These are phyloP conservation scores for Leishmania lainsoni DNA, from an alignment of 208 protist species.

Conservation along the genomic window DNA sequence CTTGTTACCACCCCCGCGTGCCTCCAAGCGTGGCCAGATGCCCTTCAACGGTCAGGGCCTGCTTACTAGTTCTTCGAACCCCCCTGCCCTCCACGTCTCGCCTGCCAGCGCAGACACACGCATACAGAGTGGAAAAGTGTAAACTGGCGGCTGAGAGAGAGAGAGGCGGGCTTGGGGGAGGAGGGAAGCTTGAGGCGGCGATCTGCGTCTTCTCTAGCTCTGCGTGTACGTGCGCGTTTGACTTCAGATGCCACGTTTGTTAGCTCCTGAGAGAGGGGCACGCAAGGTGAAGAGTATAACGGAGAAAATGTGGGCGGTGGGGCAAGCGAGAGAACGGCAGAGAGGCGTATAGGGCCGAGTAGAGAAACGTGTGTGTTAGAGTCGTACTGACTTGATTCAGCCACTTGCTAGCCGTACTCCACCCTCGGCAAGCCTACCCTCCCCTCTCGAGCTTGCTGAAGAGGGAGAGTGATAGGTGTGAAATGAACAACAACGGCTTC, in stretches of 20 bases:
- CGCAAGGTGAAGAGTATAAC: background rate
- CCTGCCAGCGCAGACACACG: background rate
- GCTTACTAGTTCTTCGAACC: background rate
- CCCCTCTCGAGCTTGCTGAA: background rate
- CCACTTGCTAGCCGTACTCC: background rate
- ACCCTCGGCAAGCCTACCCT: background rate
- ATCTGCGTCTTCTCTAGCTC: background rate
- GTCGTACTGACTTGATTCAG: background rate
- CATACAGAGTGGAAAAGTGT: background rate
- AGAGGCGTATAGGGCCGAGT: background rate
- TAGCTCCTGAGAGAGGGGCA: background rate
- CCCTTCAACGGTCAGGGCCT: background rate
- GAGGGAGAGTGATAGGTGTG: background rate
- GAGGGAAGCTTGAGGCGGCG: background rate
- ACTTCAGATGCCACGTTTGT: background rate
- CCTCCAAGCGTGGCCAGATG: background rate
- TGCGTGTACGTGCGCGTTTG: background rate
- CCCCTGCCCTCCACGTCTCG: background rate
- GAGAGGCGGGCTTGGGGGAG: background rate
- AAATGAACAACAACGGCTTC: background rate
- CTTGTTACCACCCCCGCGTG: background rate
- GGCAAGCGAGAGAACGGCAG: background rate
- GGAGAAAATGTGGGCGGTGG: background rate
- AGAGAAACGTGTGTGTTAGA: background rate
- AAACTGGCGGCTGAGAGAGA: background rate